A percentile compares a stretch with the other conserved stretches of the same genome.
phyloP scores from a whole-genome alignment of 2,329 filamentous ascomycete species.

The Hysterium pulicare region DNA sequence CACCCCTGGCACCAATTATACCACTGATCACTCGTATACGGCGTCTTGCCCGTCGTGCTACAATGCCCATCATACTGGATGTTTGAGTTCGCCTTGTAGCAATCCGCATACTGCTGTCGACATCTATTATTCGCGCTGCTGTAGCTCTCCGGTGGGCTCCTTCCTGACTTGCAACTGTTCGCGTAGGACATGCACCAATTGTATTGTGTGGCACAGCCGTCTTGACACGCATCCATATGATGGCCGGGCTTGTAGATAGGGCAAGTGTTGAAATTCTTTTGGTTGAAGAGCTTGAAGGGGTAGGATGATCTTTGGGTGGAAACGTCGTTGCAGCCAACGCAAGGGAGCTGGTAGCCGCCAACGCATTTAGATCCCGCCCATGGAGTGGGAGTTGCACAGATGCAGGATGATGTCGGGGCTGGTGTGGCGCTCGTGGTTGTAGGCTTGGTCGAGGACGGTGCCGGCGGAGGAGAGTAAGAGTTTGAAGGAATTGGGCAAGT shows the following conservation, averaged over 20 bases:
- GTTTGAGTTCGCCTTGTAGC: conserved; percentile 2
- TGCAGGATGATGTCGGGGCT: conserved; percentile 8
- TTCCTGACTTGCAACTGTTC: conserved; percentile 2
- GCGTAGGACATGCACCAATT: conserved; percentile 8
- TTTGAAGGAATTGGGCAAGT: background rate
- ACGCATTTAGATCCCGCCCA: conserved; percentile 7
- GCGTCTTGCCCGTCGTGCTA: background rate
- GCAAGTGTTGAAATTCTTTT: conserved; percentile 4
- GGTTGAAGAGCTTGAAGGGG: conserved; percentile 10
- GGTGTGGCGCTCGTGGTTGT: conserved; percentile 1
- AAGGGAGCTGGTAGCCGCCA: conserved; percentile 6
- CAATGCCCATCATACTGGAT: conserved; percentile 7
- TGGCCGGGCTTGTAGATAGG: conserved; percentile 1
- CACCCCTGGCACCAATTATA: conserved; percentile 5
- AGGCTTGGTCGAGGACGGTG: background rate
- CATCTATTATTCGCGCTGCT: conserved; percentile 1
- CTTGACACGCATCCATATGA: conserved; percentile 4
- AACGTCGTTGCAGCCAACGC: conserved; percentile 10
- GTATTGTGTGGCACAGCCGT: conserved; percentile 9
- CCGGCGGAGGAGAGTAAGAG: background rate
- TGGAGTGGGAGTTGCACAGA: conserved; percentile 7
- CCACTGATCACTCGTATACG: conserved; percentile 1
- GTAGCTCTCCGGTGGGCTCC: conserved; percentile 1
- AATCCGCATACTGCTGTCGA: conserved; percentile 6
- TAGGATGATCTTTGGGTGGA: background rate